phyloP scores from a whole-genome alignment of 192 early-diverging fungal genomes.

The Chytriomyces hyalinus region DNA sequence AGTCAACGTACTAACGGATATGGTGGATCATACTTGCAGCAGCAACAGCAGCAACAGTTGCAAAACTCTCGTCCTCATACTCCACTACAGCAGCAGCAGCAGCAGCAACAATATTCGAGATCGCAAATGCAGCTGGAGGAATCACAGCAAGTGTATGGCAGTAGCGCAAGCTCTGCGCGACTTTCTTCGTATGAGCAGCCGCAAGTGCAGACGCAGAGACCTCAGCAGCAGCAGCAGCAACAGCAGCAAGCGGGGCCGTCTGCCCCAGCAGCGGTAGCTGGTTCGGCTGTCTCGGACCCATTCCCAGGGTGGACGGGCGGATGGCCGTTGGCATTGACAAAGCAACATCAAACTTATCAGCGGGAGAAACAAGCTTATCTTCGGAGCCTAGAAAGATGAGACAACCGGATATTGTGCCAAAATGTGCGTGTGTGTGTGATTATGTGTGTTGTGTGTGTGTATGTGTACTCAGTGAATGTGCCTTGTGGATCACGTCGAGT shows the following conservation, averaged over 20 bases:
- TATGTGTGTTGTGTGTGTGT: too few species aligned
- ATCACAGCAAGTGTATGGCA: neutral
- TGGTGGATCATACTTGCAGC: neutral
- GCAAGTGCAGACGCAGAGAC: too few species aligned
- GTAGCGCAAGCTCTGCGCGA: too few species aligned
- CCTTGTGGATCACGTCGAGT: too few species aligned
- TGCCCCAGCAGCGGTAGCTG: too few species aligned
- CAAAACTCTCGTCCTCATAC: neutral
- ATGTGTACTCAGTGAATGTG: too few species aligned
- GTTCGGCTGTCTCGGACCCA: neutral
- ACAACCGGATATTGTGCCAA: neutral
- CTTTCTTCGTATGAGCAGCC: too few species aligned
- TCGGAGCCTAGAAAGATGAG: neutral
- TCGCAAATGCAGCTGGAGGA: constrained; percentile 27
- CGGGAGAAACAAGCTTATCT: neutral
- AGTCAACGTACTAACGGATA: neutral
- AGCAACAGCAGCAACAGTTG: neutral
- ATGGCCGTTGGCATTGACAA: constrained; percentile 25
- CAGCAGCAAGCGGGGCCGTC: too few species aligned
- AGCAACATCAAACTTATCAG: neutral
- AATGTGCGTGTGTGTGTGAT: neutral
- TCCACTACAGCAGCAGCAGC: constrained; percentile 20
- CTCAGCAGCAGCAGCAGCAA: too few species aligned
- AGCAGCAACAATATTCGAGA: constrained; percentile 4
- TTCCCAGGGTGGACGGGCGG: constrained; percentile 19